Conservation (phyloP, 352 stramenopile species). For the Pythium brachiatum region DNA sequence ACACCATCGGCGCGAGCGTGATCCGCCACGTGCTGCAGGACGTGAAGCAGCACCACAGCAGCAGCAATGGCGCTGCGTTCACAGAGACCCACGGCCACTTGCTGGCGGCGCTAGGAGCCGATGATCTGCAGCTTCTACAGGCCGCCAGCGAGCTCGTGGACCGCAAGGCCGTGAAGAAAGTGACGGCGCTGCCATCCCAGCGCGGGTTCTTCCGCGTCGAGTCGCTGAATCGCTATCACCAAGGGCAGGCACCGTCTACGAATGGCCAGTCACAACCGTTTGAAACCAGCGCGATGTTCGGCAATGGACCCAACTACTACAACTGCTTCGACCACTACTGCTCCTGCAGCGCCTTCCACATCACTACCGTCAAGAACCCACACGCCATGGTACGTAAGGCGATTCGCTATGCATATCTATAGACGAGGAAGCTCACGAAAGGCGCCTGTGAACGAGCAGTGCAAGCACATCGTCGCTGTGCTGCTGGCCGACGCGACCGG, state of each 20-base stretch:
- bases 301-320: constrained; percentile 61
- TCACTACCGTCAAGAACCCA: constrained; percentile 34
- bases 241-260: neutral
- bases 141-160: constrained; percentile 54
- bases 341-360: constrained; percentile 54
- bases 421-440: neutral
- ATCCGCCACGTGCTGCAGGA: constrained; percentile 41
- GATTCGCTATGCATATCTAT: neutral
- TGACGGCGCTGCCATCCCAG: constrained; percentile 43
- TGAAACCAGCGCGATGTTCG: constrained; percentile 36
- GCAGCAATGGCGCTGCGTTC: constrained; percentile 16
- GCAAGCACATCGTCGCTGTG: constrained; percentile 69
- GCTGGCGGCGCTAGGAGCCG: constrained; percentile 34
- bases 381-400: constrained; percentile 49
- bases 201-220: constrained; percentile 65
- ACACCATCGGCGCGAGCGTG: constrained; percentile 27
- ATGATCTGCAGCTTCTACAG: constrained; percentile 51
- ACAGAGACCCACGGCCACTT: constrained; percentile 46
- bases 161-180: constrained; percentile 41
- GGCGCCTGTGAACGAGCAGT: constrained; percentile 28
- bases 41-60: constrained; percentile 29
- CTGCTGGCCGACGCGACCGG: constrained; percentile 54
- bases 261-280: constrained; percentile 38
- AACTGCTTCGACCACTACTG: constrained; percentile 74
- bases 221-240: constrained; percentile 58